Percentiles rank a stretch among this genome's conserved stretches.
These are phyloP conservation scores for Hymenoscyphus fructigenus DNA, from an alignment of 2,329 filamentous ascomycete genomes.

Conservation along the genomic window DNA sequence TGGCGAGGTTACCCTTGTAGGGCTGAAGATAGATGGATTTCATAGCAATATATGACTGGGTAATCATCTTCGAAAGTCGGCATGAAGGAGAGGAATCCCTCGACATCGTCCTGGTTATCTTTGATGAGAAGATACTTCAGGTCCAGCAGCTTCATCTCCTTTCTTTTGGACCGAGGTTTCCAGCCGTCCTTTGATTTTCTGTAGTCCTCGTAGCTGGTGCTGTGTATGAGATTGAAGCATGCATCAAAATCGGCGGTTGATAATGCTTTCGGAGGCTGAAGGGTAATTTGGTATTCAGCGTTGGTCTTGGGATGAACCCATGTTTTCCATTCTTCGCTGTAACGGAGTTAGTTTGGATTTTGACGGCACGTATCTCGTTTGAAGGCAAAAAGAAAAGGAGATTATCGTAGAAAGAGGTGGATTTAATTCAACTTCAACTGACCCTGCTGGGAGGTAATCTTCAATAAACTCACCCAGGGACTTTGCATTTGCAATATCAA, in stretches of 20 bases:
- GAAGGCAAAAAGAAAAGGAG: not conserved
- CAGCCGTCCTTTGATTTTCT: conserved; percentile 61
- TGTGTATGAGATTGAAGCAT: conserved; percentile 58
- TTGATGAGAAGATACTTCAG: conserved; percentile 68
- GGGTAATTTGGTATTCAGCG: conserved; percentile 43
- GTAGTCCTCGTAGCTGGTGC: conserved; percentile 65
- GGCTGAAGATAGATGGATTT: conserved; percentile 64
- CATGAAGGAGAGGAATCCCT: conserved; percentile 67
- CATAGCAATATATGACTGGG: conserved; percentile 74
- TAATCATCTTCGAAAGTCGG: conserved; percentile 66
- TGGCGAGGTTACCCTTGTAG: conserved; percentile 51
- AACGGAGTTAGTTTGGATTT: not conserved
- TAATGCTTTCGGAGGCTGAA: conserved; percentile 45
- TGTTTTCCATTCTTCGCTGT: conserved; percentile 22
- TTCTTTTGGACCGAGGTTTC: conserved; percentile 58
- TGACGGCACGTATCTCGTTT: not conserved
- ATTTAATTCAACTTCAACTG: conserved; percentile 22
- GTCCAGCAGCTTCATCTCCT: conserved; percentile 66
- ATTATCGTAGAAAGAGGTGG: not conserved
- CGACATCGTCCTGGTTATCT: conserved; percentile 38
- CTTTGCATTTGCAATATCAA: conserved; percentile 51
- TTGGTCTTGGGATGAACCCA: conserved; percentile 54
- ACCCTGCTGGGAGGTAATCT: conserved; percentile 50
- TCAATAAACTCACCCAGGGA: conserved; percentile 48
- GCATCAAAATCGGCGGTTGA: conserved; percentile 46